These are phyloP conservation scores for Gypsophila paniculata DNA, from an alignment of 179 eudicot species.

Conservation along the genomic window DNA sequence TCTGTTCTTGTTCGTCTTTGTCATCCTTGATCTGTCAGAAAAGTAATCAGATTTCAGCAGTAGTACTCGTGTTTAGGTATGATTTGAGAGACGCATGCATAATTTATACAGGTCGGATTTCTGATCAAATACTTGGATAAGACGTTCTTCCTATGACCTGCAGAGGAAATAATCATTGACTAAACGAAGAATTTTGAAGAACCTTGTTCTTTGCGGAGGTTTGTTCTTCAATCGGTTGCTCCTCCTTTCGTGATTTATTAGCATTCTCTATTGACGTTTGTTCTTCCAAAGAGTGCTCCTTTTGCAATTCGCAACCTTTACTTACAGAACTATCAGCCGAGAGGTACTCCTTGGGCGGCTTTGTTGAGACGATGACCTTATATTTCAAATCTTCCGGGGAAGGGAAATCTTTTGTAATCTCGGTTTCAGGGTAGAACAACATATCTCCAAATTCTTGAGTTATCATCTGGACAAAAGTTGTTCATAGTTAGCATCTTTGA, in stretches of 20 bases:
- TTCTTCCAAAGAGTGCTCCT: slow-evolving; percentile 10
- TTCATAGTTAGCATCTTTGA: background rate
- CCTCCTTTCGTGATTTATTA: background rate
- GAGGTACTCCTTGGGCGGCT: slow-evolving; percentile 86
- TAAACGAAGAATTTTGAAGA: background rate
- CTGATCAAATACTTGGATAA: background rate
- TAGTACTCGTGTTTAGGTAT: background rate
- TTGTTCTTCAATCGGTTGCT: background rate
- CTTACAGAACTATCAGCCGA: slow-evolving; percentile 30
- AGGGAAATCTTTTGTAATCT: slow-evolving; percentile 48
- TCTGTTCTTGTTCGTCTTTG: background rate
- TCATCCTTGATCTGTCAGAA: background rate
- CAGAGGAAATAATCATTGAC: background rate
- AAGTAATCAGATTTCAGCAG: background rate
- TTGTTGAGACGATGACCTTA: slow-evolving; percentile 67
- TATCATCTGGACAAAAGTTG: slow-evolving; percentile 48
- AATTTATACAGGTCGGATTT: background rate
- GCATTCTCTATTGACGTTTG: background rate
- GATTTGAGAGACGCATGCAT: background rate
- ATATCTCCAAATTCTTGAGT: slow-evolving; percentile 54
- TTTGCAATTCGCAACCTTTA: slow-evolving; percentile 20
- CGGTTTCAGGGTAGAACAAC: slow-evolving; percentile 59
- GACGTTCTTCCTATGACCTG: background rate
- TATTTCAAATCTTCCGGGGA: slow-evolving; percentile 71
- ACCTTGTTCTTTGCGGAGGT: slow-evolving; percentile 15